Conservation (phyloP, 495 filamentous ascomycete species). For the Aspergillus coremiiformis region DNA sequence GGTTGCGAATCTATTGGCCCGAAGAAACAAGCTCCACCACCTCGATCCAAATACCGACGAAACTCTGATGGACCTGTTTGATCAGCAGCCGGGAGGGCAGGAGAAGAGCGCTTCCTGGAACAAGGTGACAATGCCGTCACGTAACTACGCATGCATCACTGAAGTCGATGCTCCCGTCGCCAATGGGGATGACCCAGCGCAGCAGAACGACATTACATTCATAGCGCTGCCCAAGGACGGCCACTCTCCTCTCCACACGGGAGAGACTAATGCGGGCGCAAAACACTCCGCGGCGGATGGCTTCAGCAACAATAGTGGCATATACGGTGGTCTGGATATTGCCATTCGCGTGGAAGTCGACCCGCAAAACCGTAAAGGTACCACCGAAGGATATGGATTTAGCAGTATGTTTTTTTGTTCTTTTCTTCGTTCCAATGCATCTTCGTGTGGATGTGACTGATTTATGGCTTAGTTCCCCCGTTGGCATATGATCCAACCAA, state of each 20-base stretch:
- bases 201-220: conserved; percentile 14
- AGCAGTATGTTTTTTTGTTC: conserved; percentile 39
- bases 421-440: background rate
- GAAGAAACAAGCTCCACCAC: conserved; percentile 87
- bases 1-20: conserved; percentile 80
- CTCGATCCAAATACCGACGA: conserved; percentile 80
- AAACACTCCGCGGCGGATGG: conserved; percentile 53
- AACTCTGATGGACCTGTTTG: conserved; percentile 78
- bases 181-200: conserved; percentile 14
- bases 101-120: conserved; percentile 64
- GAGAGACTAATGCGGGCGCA: conserved; percentile 60
- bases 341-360: conserved; percentile 64
- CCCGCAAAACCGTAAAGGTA: conserved; percentile 53
- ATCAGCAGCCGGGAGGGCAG: conserved; percentile 67
- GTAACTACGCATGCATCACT: conserved; percentile 81
- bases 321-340: conserved; percentile 60
- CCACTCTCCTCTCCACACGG: conserved; percentile 53
- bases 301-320: conserved; percentile 40
- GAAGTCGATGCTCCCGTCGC: conserved; percentile 42
- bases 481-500: conserved; percentile 10
- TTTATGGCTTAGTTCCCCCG: conserved; percentile 16
- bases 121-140: conserved; percentile 79
- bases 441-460: background rate
- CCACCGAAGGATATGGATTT: conserved; percentile 62
- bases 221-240: conserved; percentile 47